These are phyloP conservation scores for Parastagonospora avenae DNA, from an alignment of 2,329 filamentous ascomycete species.

Conservation along the genomic window DNA sequence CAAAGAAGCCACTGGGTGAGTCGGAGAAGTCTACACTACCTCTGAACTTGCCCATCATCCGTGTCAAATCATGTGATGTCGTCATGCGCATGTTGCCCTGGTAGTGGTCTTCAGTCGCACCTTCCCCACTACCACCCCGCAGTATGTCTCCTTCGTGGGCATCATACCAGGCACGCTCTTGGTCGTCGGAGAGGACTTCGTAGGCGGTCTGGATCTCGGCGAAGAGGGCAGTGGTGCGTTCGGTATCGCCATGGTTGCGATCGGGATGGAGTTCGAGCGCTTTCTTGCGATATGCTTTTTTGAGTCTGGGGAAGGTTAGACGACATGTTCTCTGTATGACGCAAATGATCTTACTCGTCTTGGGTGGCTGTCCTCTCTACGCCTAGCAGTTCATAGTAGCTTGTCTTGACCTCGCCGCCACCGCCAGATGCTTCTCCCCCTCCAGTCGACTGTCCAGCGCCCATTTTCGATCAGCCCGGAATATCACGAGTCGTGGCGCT, in stretches of 20 bases:
- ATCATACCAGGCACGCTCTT: constrained; percentile 98
- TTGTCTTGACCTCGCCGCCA: constrained; percentile 63
- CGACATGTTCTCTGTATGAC: not conserved
- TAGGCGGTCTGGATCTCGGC: constrained; percentile 93
- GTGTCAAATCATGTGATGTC: constrained; percentile 77
- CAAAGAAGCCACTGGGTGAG: constrained; percentile 81
- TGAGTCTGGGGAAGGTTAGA: constrained; percentile 65
- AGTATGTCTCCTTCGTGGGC: constrained; percentile 88
- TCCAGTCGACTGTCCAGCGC: constrained; percentile 53
- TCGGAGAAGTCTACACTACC: constrained; percentile 80
- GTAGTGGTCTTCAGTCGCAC: constrained; percentile 57
- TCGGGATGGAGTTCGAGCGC: constrained; percentile 95
- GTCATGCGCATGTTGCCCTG: constrained; percentile 76
- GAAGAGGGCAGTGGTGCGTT: constrained; percentile 82
- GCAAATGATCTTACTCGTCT: constrained; percentile 68
- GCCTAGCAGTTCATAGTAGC: constrained; percentile 84
- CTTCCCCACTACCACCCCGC: constrained; percentile 63
- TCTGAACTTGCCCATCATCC: constrained; percentile 80
- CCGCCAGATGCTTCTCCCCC: constrained; percentile 24
- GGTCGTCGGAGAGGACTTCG: constrained; percentile 92
- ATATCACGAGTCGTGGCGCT: constrained; percentile 8
- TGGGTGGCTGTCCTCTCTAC: constrained; percentile 75
- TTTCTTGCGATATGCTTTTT: constrained; percentile 88
- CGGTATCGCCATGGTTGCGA: constrained; percentile 85
- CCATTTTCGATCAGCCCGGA: constrained; percentile 43